A percentile compares a stretch with the other conserved stretches of the same genome.
These are phyloP conservation scores for Rhodotorula sp. DNA, from an alignment of 1,284 basidiomycete species.

Conservation along the genomic window DNA sequence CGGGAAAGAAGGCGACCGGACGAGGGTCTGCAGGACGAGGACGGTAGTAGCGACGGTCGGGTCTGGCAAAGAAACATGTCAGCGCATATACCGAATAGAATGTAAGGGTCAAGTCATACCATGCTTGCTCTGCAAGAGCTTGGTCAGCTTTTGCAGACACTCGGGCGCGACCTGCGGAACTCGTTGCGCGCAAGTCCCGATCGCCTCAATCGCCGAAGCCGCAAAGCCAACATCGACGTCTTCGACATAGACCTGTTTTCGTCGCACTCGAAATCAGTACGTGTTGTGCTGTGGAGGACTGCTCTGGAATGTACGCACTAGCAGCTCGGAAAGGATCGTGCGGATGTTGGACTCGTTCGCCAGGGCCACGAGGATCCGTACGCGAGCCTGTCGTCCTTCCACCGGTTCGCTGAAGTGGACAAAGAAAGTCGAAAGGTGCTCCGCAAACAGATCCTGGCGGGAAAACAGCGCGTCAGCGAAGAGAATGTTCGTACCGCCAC, in stretches of 20 bases:
- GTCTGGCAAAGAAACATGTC: slow-evolving; percentile 53
- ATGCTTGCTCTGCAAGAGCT: slow-evolving; percentile 64
- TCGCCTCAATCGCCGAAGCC: slow-evolving; percentile 67
- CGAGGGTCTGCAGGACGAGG: slow-evolving; percentile 75
- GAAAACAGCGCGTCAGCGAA: neutral
- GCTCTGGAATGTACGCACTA: slow-evolving; percentile 54
- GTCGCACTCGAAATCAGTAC: neutral
- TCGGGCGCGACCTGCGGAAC: slow-evolving; percentile 66
- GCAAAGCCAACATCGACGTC: slow-evolving; percentile 69
- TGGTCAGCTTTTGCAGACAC: slow-evolving; percentile 70
- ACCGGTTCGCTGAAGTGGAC: slow-evolving; percentile 59
- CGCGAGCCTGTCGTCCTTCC: slow-evolving; percentile 58
- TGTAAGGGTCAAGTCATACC: slow-evolving; percentile 54
- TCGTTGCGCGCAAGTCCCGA: slow-evolving; percentile 68
- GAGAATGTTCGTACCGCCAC: neutral
- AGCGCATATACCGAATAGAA: neutral
- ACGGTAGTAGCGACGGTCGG: slow-evolving; percentile 72
- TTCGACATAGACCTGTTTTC: slow-evolving; percentile 62
- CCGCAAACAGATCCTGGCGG: slow-evolving; percentile 59
- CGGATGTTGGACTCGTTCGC: slow-evolving; percentile 66
- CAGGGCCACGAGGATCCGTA: slow-evolving; percentile 66
- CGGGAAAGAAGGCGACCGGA: slow-evolving; percentile 56
- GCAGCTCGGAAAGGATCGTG: slow-evolving; percentile 71
- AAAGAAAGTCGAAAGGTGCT: slow-evolving; percentile 65
- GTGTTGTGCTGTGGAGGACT: neutral